Base-by-base conservation (phyloP, 2,329 filamentous ascomycete species). In the Ascochyta viciae-villosae region DNA sequence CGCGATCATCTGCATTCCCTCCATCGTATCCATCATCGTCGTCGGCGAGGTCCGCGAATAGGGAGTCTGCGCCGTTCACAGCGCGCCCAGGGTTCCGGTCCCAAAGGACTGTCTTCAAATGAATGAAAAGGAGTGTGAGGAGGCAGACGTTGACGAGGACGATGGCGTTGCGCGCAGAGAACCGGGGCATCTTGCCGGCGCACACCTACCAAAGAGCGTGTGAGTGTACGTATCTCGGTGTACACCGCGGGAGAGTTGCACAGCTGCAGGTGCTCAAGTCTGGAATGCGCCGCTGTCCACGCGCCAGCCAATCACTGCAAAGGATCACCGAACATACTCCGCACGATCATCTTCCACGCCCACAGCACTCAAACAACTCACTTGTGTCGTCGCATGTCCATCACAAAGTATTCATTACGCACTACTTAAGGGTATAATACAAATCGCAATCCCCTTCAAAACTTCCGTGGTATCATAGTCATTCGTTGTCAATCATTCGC, bases 51-150 rank as follows among this genome's bases (percentile, higher is more conserved):
- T 19, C 39, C 27, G 12, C 13, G 34, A 57, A 48, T 6, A 47
- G 31, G 12, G 47, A 47, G 31, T 37, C 39, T n/a, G 43, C 38
- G 47, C 53, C 37, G 12, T 31, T 13, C 3, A 31, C 29, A 31
- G 10, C 29, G 29, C 29, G 10, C 43, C 47, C 40, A 9, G 58
- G 37, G 33, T 54, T 54, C 40, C 56, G 44, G 51, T 65, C 61
- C 66, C 65, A 71, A 23, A 72, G 57, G 48, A 66, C 69, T n/a
- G 52, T 60, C 47, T 69, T 72, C 12, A 74, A 58, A 48, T 75
- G 73, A 12, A 73, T 31, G 16, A 71, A 50, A 6, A 74, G 62
- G 13, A 65, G 61, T 9, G 68, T 55, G 5, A 74, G 60, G 1
- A 75, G 60, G 2, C 61, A 42, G 29, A 71, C 51, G 31, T 66